Evolutionary conservation across 176 grass and related monocot genomes (phyloP), one percentile per base, ranked within the genome.

Genomic region (Lolium rigidum): DNA sequence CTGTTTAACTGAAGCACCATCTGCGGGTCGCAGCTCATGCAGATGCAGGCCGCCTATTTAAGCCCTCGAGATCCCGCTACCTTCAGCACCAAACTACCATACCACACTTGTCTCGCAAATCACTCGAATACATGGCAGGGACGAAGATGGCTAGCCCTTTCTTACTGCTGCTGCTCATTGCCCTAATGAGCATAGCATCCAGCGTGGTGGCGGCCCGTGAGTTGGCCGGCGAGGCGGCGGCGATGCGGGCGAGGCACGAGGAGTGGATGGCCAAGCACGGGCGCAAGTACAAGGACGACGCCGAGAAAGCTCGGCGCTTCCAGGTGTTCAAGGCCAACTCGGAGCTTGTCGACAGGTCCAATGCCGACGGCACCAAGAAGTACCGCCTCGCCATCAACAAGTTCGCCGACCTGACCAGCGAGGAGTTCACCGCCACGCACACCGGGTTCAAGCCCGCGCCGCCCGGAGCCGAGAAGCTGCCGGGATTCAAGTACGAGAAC

Each of bases 261-360:
- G 17, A 68, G 58, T 92, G 90, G 87, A 92, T 89, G 87, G 86
- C 50, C 0, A 28, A 80, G 62, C 22, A 92, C 28, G 77, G 86
- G 13, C 86, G 79, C 20, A 71, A 74, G 10, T 92, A 92, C 83
- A 44, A 43, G 26, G 86, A 88, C 57, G 78, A 56, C 5, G 79
- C 39, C 17, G 90, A 92, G 52, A 92, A 86, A 52, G 55, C 67
- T 22, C 43, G 59, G 9, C 83, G 83, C 38, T 83, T 92, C 28
- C 20, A 86, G 20, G 77, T 92, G 61, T 92, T 89, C 77, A 80
- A 68, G 61, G 51, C 79, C 52, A 89, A 92, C 78, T 78, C 78
- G 2, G 65, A 74, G 69, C 49, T 62, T 38, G 82, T 91, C 52
- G 82, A 82, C 14, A 77, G 46, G n/a, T 20, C 73, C 59, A 91